phyloP scores from a whole-genome alignment of 768 basidiomycete species.

The Leccinum imitatum region DNA sequence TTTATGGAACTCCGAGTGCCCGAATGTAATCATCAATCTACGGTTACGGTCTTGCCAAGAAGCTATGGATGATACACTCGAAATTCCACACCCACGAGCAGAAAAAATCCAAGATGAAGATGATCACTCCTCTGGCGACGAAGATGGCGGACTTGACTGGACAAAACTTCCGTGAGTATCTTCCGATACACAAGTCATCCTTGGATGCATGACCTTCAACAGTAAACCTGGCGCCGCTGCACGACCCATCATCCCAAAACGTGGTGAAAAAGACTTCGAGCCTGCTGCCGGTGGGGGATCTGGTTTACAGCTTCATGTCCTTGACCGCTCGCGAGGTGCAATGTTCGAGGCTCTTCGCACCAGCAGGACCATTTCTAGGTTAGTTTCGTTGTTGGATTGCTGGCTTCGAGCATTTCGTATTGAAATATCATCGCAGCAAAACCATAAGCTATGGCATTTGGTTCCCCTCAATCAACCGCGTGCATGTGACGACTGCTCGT shows the following conservation, averaged over 20 bases:
- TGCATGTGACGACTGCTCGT: conserved; percentile 66
- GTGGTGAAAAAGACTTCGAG: conserved; percentile 98
- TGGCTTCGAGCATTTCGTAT: neutral
- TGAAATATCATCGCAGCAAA: conserved; percentile 48
- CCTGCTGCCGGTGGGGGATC: conserved; percentile 66
- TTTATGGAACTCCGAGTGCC: conserved; percentile 11
- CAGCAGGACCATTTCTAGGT: conserved; percentile 77
- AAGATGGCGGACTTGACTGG: conserved; percentile 80
- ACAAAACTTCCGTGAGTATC: conserved; percentile 63
- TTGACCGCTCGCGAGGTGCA: conserved; percentile 77
- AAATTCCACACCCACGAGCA: conserved; percentile 34
- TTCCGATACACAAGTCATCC: conserved; percentile 1
- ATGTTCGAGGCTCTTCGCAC: conserved; percentile 83
- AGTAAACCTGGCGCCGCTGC: conserved; percentile 28
- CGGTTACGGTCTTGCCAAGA: neutral
- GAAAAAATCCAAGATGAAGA: conserved; percentile 28
- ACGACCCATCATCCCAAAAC: conserved; percentile 84
- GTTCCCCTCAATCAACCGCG: conserved; percentile 63
- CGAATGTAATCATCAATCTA: neutral
- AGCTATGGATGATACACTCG: conserved; percentile 63
- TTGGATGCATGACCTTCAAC: conserved; percentile 5
- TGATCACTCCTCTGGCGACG: conserved; percentile 64
- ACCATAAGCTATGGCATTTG: conserved; percentile 79
- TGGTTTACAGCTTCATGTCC: conserved; percentile 74
- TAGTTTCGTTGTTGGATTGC: conserved; percentile 13